Conservation (phyloP, 2,329 filamentous ascomycete genomes). For the Fusarium papillatum region DNA sequence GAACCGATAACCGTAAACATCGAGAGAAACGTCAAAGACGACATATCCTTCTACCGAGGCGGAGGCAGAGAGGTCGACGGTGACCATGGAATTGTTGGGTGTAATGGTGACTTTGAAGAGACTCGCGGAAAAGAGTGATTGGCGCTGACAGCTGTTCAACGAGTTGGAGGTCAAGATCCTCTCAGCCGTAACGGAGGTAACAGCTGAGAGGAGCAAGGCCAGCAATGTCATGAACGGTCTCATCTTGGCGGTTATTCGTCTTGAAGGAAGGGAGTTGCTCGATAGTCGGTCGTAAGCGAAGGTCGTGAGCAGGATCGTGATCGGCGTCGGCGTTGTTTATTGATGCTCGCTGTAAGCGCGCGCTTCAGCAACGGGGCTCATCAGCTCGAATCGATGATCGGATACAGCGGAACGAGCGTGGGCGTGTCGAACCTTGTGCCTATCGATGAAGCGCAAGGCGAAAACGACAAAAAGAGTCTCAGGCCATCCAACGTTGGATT, state of each 20-base stretch:
- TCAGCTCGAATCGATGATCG: not conserved
- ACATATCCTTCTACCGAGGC: slow-evolving; percentile 87
- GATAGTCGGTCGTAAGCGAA: not conserved
- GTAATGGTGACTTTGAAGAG: slow-evolving; percentile 89
- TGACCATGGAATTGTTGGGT: slow-evolving; percentile 78
- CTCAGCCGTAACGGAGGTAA: slow-evolving; percentile 60
- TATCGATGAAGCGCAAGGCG: slow-evolving; percentile 2
- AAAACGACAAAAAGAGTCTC: not conserved
- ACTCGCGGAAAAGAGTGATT: slow-evolving; percentile 88
- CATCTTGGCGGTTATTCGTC: slow-evolving; percentile 15
- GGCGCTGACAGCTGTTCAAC: slow-evolving; percentile 84
- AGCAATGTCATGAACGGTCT: slow-evolving; percentile 19
- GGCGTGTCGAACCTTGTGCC: not conserved
- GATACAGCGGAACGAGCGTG: not conserved
- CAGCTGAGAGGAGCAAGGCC: slow-evolving; percentile 26
- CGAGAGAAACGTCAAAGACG: slow-evolving; percentile 79
- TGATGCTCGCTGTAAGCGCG: not conserved
- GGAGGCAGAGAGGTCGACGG: slow-evolving; percentile 82
- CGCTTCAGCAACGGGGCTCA: not conserved
- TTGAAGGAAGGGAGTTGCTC: not conserved
- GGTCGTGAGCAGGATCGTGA: not conserved
- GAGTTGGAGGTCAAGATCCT: slow-evolving; percentile 84
- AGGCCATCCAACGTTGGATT: not conserved
- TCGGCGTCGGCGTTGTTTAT: not conserved
- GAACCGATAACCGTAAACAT: slow-evolving; percentile 86